A percentile compares a stretch with the other conserved stretches of the same genome.
phyloP scores from a whole-genome alignment of 2,329 filamentous ascomycete species.

The Stagonosporopsis chrysanthemi region DNA sequence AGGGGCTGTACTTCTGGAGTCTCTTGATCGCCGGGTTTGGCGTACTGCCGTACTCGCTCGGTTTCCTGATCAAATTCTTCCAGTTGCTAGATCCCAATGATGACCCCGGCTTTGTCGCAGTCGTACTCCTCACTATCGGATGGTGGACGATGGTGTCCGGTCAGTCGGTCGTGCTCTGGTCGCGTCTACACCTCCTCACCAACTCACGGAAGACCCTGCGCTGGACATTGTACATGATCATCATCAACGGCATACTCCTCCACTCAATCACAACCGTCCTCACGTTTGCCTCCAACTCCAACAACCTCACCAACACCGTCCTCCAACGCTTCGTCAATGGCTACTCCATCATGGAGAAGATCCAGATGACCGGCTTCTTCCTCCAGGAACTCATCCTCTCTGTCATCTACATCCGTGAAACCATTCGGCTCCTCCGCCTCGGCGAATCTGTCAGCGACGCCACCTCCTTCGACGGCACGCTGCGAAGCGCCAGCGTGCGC shows the following conservation, averaged over 20 bases:
- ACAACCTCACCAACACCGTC: conserved; percentile 27
- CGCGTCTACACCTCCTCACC: conserved; percentile 66
- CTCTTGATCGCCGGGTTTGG: conserved; percentile 54
- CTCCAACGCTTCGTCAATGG: conserved; percentile 42
- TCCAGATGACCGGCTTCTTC: conserved; percentile 55
- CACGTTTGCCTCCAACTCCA: conserved; percentile 60
- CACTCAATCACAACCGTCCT: conserved; percentile 64
- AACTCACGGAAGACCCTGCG: conserved; percentile 59
- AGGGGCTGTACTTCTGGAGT: conserved; percentile 60
- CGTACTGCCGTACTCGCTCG: conserved; percentile 57
- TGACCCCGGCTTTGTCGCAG: conserved; percentile 47
- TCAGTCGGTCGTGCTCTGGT: conserved; percentile 68
- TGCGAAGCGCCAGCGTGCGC: conserved; percentile 29
- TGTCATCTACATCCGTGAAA: conserved; percentile 62
- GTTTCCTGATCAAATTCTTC: conserved; percentile 57
- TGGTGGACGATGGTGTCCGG: conserved; percentile 68
- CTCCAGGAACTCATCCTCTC: conserved; percentile 51
- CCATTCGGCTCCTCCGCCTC: conserved; percentile 54
- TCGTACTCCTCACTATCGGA: conserved; percentile 58
- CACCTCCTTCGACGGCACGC: conserved; percentile 41
- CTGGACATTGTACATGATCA: conserved; percentile 64
- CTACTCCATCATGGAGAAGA: conserved; percentile 55
- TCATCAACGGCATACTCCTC: conserved; percentile 61
- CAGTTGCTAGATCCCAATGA: conserved; percentile 37
- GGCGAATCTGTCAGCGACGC: conserved; percentile 36